phyloP scores from a whole-genome alignment of 768 basidiomycete species.

The Auricularia cornea region DNA sequence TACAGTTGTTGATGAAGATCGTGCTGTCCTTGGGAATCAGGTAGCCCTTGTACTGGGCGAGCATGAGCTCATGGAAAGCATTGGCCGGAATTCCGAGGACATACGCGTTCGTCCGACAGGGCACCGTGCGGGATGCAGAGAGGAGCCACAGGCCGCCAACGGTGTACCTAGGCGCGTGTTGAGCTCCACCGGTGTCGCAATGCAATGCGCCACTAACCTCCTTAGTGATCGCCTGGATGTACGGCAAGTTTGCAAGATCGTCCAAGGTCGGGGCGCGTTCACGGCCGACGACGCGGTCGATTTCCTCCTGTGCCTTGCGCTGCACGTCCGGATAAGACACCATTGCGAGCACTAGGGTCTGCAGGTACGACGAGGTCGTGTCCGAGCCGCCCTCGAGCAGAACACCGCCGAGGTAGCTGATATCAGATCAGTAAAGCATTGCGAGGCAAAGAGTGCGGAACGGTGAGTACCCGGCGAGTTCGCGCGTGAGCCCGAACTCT shows the following conservation, averaged over 20 bases:
- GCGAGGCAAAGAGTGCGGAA: not conserved
- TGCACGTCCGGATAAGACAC: slow-evolving; percentile 16
- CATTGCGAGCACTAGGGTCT: slow-evolving; percentile 10
- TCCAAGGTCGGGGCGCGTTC: slow-evolving; percentile 17
- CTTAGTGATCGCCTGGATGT: slow-evolving; percentile 26
- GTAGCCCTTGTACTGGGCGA: not conserved
- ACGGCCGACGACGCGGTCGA: slow-evolving; percentile 16
- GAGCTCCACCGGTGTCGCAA: not conserved
- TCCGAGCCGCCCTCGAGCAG: slow-evolving; percentile 26
- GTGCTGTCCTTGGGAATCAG: slow-evolving; percentile 10
- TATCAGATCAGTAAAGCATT: not conserved
- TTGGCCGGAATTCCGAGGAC: not conserved
- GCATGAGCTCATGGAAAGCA: not conserved
- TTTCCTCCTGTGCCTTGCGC: slow-evolving; percentile 18
- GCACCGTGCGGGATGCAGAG: not conserved
- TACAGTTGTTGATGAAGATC: slow-evolving; percentile 20
- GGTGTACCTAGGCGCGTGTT: not conserved
- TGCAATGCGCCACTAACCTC: slow-evolving; percentile 17
- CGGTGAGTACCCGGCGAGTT: slow-evolving; percentile 17
- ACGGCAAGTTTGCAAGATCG: slow-evolving; percentile 22
- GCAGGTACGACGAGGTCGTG: slow-evolving; percentile 19
- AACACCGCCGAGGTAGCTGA: slow-evolving; percentile 24
- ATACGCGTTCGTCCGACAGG: not conserved
- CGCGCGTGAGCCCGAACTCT: slow-evolving; percentile 18
- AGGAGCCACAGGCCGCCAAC: not conserved